Evolutionary conservation across 352 stramenopile species (phyloP).

Genomic region (Phytophthora rubi): DNA sequence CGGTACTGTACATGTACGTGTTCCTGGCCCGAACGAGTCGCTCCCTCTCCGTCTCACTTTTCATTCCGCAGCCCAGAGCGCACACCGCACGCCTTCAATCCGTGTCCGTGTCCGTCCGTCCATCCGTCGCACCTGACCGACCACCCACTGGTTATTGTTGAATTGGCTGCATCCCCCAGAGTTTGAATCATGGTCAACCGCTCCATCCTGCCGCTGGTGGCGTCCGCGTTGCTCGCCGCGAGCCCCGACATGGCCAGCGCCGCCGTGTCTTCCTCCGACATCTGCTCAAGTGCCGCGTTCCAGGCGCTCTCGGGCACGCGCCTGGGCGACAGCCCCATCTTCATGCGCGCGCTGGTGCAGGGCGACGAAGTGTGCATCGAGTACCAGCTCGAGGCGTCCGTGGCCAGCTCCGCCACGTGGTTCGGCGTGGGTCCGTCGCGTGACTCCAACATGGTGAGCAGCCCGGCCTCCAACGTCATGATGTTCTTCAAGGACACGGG

Average conservation of each 20-base stretch:
- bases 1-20: constrained; percentile 5
- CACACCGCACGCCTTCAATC: constrained; percentile 1
- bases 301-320: constrained; percentile 44
- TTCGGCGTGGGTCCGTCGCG: constrained; percentile 66
- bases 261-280: constrained; percentile 36
- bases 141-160: constrained; percentile 19
- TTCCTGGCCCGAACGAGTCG: neutral
- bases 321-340: constrained; percentile 66
- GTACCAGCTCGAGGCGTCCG: constrained; percentile 55
- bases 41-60: constrained; percentile 30
- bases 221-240: constrained; percentile 4
- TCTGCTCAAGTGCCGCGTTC: constrained; percentile 66
- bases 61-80: constrained; percentile 18
- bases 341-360: constrained; percentile 62
- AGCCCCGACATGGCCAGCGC: constrained; percentile 21
- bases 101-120: constrained; percentile 6
- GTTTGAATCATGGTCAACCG: constrained; percentile 10
- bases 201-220: constrained; percentile 22
- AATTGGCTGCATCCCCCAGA: constrained; percentile 13
- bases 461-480: constrained; percentile 72
- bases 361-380: constrained; percentile 71
- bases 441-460: constrained; percentile 68
- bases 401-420: constrained; percentile 52
- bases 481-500: constrained; percentile 60
- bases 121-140: neutral